These are phyloP conservation scores for Dryas alaskensis DNA, from an alignment of 306 rosid genomes.

Conservation along the genomic window DNA sequence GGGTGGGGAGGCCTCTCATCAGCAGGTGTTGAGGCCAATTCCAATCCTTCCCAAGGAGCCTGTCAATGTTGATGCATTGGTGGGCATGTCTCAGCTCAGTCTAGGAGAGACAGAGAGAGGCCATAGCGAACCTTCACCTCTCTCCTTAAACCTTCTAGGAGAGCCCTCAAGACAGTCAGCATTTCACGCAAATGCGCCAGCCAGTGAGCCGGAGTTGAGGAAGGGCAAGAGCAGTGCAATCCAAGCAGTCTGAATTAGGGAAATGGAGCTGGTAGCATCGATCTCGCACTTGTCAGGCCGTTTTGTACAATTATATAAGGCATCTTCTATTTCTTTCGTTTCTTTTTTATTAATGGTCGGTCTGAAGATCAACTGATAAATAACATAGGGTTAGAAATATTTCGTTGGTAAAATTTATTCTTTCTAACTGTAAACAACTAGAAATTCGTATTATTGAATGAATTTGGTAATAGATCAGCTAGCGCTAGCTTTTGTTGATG, in stretches of 20 bases:
- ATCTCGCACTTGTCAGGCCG: conserved; percentile 1
- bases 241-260: conserved; percentile 58
- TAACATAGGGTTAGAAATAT: conserved; percentile 74
- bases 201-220: conserved; percentile 52
- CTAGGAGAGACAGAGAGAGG: conserved; percentile 47
- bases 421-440: conserved; percentile 71
- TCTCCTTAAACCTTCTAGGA: conserved; percentile 67
- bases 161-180: conserved; percentile 94
- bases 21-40: conserved; percentile 72
- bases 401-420: conserved; percentile 62
- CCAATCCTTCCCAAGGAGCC: conserved; percentile 70
- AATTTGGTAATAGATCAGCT: conserved; percentile 26
- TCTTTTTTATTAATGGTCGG: conserved; percentile 28
- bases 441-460: conserved; percentile 42
- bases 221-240: conserved; percentile 59
- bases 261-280: conserved; percentile 18
- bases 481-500: conserved; percentile 24
- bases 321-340: conserved; percentile 9
- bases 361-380: conserved; percentile 17
- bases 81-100: conserved; percentile 89
- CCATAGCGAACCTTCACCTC: conserved; percentile 61
- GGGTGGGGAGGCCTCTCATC: conserved; percentile 45
- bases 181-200: conserved; percentile 79
- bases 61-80: conserved; percentile 81
- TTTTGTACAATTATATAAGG: conserved; percentile 42